phyloP scores from a whole-genome alignment of 2,329 filamentous ascomycete genomes.

The Fusarium scirpi region DNA sequence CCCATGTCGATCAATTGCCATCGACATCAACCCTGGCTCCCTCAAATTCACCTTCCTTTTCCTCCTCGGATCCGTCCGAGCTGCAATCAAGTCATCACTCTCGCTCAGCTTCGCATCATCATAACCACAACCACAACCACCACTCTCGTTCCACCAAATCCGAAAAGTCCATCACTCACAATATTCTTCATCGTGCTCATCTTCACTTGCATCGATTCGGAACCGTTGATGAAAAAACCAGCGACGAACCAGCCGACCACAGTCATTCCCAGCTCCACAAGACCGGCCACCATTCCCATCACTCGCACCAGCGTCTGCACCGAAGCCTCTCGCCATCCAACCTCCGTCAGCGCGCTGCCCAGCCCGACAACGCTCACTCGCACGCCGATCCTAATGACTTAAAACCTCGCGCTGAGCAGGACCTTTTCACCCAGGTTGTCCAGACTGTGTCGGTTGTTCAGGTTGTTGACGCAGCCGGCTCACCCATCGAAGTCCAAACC shows the following conservation, averaged over 20 bases:
- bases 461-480: constrained; percentile 62
- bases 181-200: constrained; percentile 33
- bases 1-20: constrained; percentile 43
- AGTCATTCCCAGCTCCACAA: constrained; percentile 28
- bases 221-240: constrained; percentile 29
- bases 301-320: constrained; percentile 41
- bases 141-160: constrained; percentile 34
- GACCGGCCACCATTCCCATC: constrained; percentile 44
- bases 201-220: constrained; percentile 33
- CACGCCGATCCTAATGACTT: constrained; percentile 36
- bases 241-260: constrained; percentile 24
- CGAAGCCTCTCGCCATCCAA: constrained; percentile 29
- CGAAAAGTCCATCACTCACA: constrained; percentile 16
- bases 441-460: constrained; percentile 68
- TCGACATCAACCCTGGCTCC: constrained; percentile 35
- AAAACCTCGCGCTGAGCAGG: constrained; percentile 36
- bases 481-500: constrained; percentile 59
- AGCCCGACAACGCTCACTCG: constrained; percentile 23
- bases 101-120: constrained; percentile 29
- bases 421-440: constrained; percentile 60
- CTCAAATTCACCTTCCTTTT: constrained; percentile 38
- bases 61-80: constrained; percentile 33
- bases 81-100: constrained; percentile 28
- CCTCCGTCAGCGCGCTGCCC: constrained; percentile 41
- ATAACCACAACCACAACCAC: constrained; percentile 24